Evolutionary conservation across 2,329 filamentous ascomycete genomes (phyloP).

Genomic region (Fonsecaea monophora): DNA sequence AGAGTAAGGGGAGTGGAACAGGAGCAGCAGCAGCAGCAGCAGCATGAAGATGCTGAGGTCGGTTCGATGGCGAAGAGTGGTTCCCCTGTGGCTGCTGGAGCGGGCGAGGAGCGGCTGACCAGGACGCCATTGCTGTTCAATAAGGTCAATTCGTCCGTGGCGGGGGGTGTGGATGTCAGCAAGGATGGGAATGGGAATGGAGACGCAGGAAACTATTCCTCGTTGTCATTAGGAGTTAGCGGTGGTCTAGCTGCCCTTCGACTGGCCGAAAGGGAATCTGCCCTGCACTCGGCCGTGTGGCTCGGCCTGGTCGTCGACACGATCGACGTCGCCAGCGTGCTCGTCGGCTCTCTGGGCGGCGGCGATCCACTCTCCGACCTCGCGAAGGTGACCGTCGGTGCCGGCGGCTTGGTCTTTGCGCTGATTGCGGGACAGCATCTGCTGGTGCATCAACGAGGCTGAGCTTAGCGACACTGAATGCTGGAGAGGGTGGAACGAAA

Average conservation of each 20-base stretch:
- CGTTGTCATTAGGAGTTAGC: not conserved
- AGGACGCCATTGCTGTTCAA: not conserved
- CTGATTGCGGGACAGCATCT: conserved; percentile 10
- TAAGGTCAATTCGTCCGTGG: not conserved
- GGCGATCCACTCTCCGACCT: conserved; percentile 11
- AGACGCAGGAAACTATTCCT: not conserved
- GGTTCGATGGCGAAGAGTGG: not conserved
- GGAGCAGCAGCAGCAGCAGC: not conserved
- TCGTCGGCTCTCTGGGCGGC: conserved; percentile 2
- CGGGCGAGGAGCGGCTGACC: too few relatives aligned
- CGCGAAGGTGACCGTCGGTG: conserved; percentile 15
- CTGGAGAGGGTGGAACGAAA: not conserved
- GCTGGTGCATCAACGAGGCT: not conserved
- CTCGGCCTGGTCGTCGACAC: conserved; percentile 20
- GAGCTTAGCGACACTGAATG: not conserved
- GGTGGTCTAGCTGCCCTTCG: not conserved
- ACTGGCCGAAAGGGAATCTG: not conserved
- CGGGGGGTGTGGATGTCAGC: too few relatives aligned
- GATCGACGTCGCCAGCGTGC: conserved; percentile 19
- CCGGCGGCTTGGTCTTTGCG: conserved; percentile 9
- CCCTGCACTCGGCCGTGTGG: conserved; percentile 19
- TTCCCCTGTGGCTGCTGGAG: too few relatives aligned
- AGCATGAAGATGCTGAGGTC: too few relatives aligned
- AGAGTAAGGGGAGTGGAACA: conserved; percentile 1
- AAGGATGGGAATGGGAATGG: too few relatives aligned